Conservation (phyloP, 2,329 filamentous ascomycete genomes). For the Aspergillus felis region DNA sequence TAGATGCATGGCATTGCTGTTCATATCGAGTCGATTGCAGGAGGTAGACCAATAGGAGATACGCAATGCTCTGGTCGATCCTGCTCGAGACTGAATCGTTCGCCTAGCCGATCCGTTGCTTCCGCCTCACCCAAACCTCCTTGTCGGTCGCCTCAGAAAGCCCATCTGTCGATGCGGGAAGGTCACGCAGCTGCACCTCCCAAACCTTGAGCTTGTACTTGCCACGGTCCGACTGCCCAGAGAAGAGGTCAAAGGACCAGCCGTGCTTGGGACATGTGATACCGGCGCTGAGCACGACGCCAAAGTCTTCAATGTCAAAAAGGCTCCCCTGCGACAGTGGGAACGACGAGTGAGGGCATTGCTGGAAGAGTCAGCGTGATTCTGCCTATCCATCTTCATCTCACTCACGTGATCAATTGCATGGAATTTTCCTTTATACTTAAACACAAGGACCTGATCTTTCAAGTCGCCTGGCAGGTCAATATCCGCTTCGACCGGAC, state of each 20-base stretch:
- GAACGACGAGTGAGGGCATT: constrained; percentile 65
- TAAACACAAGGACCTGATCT: constrained; percentile 64
- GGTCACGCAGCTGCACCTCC: constrained; percentile 56
- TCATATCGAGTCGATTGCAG: not conserved
- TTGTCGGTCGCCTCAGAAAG: constrained; percentile 14
- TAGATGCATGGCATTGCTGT: not conserved
- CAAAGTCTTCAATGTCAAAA: constrained; percentile 72
- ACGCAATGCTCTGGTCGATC: not conserved
- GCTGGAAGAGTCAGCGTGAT: constrained; percentile 36
- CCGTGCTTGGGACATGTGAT: constrained; percentile 65
- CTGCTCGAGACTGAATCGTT: not conserved
- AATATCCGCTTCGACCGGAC: constrained; percentile 27
- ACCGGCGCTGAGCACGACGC: constrained; percentile 47
- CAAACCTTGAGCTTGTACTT: constrained; percentile 60
- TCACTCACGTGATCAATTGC: constrained; percentile 62
- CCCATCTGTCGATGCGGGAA: not conserved
- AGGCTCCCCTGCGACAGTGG: constrained; percentile 60
- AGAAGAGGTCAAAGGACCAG: constrained; percentile 68
- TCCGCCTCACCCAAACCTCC: constrained; percentile 34
- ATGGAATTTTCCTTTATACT: constrained; percentile 60
- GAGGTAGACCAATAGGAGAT: not conserved
- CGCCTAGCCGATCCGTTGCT: constrained; percentile 28
- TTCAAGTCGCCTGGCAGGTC: constrained; percentile 42
- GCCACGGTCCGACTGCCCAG: constrained; percentile 59
- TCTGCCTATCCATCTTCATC: rapidly evolving